phyloP scores from a whole-genome alignment of 352 stramenopile species.

The Phytophthora multivora region DNA sequence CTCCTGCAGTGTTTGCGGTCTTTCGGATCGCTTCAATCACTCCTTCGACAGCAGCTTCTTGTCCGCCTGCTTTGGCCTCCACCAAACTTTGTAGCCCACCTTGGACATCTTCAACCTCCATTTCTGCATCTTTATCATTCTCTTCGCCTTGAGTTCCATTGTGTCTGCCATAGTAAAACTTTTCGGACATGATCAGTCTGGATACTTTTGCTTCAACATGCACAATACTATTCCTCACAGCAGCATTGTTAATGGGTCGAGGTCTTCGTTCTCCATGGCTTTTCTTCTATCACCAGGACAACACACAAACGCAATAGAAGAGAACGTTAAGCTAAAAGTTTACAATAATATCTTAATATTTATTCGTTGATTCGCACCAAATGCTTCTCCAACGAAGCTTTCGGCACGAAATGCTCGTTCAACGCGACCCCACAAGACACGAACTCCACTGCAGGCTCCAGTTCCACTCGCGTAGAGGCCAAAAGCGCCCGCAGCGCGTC shows the following conservation, averaged over 20 bases:
- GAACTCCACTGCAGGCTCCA: constrained; percentile 38
- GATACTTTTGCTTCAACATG: constrained; percentile 1
- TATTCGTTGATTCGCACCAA: constrained; percentile 29
- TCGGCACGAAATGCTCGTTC: constrained; percentile 47
- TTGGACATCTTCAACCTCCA: not conserved
- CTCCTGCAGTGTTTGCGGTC: constrained; percentile 29
- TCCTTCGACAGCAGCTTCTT: not conserved
- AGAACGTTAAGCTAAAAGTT: constrained; percentile 4
- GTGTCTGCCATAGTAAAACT: constrained; percentile 38
- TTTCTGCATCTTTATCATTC: not conserved
- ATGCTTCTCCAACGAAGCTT: constrained; percentile 38
- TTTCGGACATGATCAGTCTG: not conserved
- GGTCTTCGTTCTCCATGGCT: constrained; percentile 30
- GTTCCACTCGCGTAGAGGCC: constrained; percentile 35
- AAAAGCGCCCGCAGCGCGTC: constrained; percentile 40
- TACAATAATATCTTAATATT: not conserved
- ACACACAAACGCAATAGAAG: not conserved
- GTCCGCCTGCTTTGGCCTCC: constrained; percentile 7
- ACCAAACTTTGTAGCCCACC: constrained; percentile 23
- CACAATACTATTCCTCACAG: constrained; percentile 12
- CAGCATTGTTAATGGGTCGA: constrained; percentile 27
- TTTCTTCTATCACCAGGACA: constrained; percentile 27
- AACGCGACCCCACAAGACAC: constrained; percentile 33
- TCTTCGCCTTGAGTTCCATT: not conserved
- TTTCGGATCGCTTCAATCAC: constrained; percentile 33